Base-by-base conservation (phyloP, 768 basidiomycete genomes). In the Boletus sp. region DNA sequence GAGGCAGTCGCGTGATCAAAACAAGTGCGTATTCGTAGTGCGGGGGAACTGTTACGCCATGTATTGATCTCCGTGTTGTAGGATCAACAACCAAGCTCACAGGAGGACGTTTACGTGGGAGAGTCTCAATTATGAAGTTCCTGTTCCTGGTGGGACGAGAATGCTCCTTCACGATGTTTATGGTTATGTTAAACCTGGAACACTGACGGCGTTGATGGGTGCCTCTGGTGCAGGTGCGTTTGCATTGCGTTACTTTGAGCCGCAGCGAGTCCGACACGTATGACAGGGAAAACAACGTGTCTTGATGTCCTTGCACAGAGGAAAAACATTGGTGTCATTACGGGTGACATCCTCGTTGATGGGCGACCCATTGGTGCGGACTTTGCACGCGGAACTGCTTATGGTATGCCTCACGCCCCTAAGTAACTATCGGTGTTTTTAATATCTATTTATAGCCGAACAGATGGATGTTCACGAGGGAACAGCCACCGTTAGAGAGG, bases 161-260 rank as follows among this genome's bases (percentile, higher is more conserved):
- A 78, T 82, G 40, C 75, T 93, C 10, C 78, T 93, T 35, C 82
- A 91, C 61, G 83, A 90, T 58, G 82, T 93, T 17, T 80, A 77
- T 57, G 91, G 91, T 0, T 93, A 84, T 64, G 88, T 91, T 40
- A 87, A 86, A 61, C 93, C 93, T 10, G 93, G 91, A 3, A 90
- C 85, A n/a, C 69, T 93, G 56, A 93, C 92, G 0, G 93, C 91
- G 1, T 77, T 95, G 10, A 92, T 95, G 90, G 92, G 92, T 56
- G 87, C 87, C 14, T 86, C 84, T 54, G 89, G 89, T 49, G 88
- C 88, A 40, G 87, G 85, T 72, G 65, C 62, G 74, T 74, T 46
- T 57, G 54, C 29, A 30, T 6, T 25, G 8, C 63, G 66, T 41
- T 56, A 64, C 23, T 17, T 42, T 17, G 2, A 21, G 29, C 17